Evolutionary conservation across 352 stramenopile species (phyloP).

Genomic region (Globisporangium okanoganense): DNA sequence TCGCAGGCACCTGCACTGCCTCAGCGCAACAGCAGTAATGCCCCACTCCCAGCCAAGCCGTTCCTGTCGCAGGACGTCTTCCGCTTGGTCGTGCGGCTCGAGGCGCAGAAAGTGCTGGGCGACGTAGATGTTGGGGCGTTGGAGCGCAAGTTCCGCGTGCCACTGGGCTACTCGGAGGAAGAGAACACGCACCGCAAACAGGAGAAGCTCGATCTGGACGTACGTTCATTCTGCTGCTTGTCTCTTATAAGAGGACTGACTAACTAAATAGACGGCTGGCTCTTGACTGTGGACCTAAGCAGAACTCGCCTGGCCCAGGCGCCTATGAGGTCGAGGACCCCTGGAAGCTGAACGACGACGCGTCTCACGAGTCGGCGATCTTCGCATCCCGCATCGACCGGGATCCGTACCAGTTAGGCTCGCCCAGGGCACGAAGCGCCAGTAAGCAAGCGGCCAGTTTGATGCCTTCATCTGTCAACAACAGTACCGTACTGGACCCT

Average conservation of each 20-base stretch:
- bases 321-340: constrained; percentile 37
- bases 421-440: not conserved
- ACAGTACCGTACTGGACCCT: not conserved
- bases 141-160: constrained; percentile 53
- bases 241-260: no score
- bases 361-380: constrained; percentile 17
- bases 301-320: constrained; percentile 48
- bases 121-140: constrained; percentile 51
- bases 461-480: not conserved
- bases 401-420: constrained; percentile 18
- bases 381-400: constrained; percentile 14
- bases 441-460: not conserved
- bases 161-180: constrained; percentile 37
- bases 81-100: constrained; percentile 55
- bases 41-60: constrained; percentile 12
- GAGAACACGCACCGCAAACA: constrained; percentile 24
- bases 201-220: constrained; percentile 17
- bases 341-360: constrained; percentile 20
- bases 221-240: constrained; percentile 14
- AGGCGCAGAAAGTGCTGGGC: constrained; percentile 44
- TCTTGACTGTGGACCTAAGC: not conserved
- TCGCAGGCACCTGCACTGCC: not conserved
- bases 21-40: not conserved
- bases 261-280: not conserved
- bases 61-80: constrained; percentile 69